Evolutionary conservation across 2,329 filamentous ascomycete genomes (phyloP), one percentile per base, ranked within the genome.

Genomic region (Dothistroma pini): DNA sequence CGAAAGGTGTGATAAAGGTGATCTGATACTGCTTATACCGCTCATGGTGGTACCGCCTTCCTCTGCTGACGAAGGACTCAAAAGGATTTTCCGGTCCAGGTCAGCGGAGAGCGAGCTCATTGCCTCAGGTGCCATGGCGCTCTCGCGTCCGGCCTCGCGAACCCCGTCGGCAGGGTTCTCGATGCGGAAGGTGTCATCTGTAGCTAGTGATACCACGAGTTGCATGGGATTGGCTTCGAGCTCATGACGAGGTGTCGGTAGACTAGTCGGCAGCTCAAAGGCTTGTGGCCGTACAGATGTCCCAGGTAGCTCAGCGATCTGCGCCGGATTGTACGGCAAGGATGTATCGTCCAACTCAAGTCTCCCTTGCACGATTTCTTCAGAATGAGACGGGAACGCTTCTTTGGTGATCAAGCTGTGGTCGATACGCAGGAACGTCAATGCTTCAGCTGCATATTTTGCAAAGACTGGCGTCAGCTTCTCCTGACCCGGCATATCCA

Each of bases 341-440:
- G 66, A 56, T 10, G 68, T 71, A 50, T 73, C 68, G 12, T 58
- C 66, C 11, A 73, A 58, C 31, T 74, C 72, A 6, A 69, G 59
- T 12, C 69, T 64, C 0, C 66, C 70, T 35, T 66, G 67, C 1
- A 72, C 64, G 6, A 70, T 57, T 22, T 66, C 56, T 6, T 69
- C 66, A 0, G 66, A 44, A 29, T 63, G 60, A 9, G 31, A 35
- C 1, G 58, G 44, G 0, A 75, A 74, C 1, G 73, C 66, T 54
- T 80, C 76, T 60, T 80, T 74, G 0, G 83, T 86, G 38, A 85
- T 71, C 16, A 86, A 68, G 32, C 78, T 74, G 72, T 86, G 83
- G 60, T 86, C 81, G 29, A 84, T 75, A 47, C 84, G 77, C 11
- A 87, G 69, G 67, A 84, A 84, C 2, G 77, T 81, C 66, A 86